phyloP scores from a whole-genome alignment of 192 early-diverging fungal genomes.

The Paraglomus occultum region DNA sequence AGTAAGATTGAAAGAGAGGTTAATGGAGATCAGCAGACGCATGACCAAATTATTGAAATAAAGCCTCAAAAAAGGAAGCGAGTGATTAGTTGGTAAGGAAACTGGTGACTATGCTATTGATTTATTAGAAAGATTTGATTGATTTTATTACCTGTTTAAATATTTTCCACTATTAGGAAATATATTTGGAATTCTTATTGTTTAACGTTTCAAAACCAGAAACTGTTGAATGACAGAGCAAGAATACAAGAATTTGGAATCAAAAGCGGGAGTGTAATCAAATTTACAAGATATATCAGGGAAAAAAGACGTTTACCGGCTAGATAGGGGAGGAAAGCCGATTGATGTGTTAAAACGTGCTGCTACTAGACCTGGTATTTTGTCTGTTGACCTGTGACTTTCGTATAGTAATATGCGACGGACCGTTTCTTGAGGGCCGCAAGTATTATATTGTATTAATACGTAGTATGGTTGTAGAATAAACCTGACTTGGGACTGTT shows the following conservation, averaged over 20 bases:
- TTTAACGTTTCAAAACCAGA: conserved; percentile 24
- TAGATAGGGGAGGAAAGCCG: no score
- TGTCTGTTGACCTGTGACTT: no score
- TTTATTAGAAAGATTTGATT: no score
- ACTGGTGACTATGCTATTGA: no score
- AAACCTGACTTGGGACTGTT: no score
- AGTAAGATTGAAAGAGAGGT: background rate
- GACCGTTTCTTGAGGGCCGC: no score
- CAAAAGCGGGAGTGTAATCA: conserved; percentile 21
- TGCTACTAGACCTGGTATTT: no score
- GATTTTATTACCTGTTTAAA: background rate
- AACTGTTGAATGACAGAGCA: conserved; percentile 18
- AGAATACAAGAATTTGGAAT: conserved; percentile 23
- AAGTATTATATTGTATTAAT: no score
- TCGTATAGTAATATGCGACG: no score
- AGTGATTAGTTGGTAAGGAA: conserved; percentile 23
- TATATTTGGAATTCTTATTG: conserved; percentile 30
- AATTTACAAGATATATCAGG: conserved; percentile 15
- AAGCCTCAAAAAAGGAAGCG: background rate
- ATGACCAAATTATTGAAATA: background rate
- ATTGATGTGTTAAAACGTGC: no score
- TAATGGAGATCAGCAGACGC: background rate
- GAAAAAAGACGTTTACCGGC: background rate
- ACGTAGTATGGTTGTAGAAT: no score
- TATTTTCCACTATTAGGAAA: conserved; percentile 13